A percentile compares a stretch with the other conserved stretches of the same genome.
phyloP scores from a whole-genome alignment of 2,329 filamentous ascomycete genomes.

The Fusarium lateritium region DNA sequence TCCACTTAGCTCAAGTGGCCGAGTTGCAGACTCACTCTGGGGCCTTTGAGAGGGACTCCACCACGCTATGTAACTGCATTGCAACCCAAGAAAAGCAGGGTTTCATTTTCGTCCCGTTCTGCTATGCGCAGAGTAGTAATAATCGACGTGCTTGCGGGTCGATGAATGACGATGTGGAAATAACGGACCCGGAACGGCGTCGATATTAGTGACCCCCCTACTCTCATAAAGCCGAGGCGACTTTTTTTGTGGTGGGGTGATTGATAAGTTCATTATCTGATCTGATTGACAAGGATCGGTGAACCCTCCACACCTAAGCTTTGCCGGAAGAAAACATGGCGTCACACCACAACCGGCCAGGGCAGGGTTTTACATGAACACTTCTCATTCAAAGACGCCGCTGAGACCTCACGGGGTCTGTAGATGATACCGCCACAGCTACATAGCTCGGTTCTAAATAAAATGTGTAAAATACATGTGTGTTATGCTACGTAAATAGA shows the following conservation, averaged over 20 bases:
- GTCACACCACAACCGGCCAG: conserved; percentile 26
- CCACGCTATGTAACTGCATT: conserved; percentile 11
- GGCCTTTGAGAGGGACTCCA: conserved; percentile 5
- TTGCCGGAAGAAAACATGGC: conserved; percentile 14
- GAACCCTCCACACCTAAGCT: conserved; percentile 21
- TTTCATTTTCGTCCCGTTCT: background rate
- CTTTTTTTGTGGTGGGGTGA: conserved; percentile 38
- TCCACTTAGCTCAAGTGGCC: background rate
- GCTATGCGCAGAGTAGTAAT: conserved; percentile 26
- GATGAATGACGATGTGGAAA: conserved; percentile 1
- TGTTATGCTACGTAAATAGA: background rate
- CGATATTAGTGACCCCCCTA: background rate
- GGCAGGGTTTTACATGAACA: background rate
- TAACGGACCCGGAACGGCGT: conserved; percentile 9
- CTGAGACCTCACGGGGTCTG: background rate
- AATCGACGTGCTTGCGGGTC: conserved; percentile 35
- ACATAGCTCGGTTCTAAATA: conserved; percentile 1
- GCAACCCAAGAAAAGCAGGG: conserved; percentile 23
- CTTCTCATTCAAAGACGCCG: background rate
- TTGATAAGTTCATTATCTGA: conserved; percentile 46
- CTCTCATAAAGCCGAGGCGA: conserved; percentile 7
- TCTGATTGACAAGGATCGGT: conserved; percentile 35
- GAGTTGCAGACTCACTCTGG: conserved; percentile 21
- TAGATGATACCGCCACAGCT: conserved; percentile 2
- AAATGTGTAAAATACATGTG: background rate